Conservation (phyloP, 2,329 filamentous ascomycete genomes). For the Colletotrichum siamense region DNA sequence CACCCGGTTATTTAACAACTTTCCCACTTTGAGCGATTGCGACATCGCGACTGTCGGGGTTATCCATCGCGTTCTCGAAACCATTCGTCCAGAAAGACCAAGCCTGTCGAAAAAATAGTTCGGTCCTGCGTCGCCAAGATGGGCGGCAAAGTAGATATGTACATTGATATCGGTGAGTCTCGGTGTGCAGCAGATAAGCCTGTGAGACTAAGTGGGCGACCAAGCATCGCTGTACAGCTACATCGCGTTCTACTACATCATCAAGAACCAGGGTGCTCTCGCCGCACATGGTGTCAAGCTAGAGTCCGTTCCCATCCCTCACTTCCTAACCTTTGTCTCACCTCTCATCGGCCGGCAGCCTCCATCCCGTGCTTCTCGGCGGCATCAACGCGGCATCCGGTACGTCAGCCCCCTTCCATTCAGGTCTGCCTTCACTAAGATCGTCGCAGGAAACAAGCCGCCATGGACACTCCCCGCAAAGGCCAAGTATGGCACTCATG, state of each 20-base stretch:
- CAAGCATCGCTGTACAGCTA: constrained; percentile 71
- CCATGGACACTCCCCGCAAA: constrained; percentile 77
- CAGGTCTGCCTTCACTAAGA: neutral
- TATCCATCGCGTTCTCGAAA: neutral
- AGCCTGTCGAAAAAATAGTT: neutral
- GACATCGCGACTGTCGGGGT: neutral
- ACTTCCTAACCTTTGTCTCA: neutral
- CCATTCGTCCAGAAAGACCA: neutral
- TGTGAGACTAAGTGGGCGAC: neutral
- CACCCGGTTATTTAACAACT: neutral
- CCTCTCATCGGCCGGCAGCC: constrained; percentile 43
- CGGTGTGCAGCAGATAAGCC: neutral
- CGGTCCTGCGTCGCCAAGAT: constrained; percentile 43
- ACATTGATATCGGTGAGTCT: constrained; percentile 68
- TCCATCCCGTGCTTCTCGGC: constrained; percentile 75
- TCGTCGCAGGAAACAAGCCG: constrained; percentile 68
- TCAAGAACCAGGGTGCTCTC: constrained; percentile 59
- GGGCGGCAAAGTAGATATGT: constrained; percentile 68
- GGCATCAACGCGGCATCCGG: constrained; percentile 67
- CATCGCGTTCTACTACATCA: constrained; percentile 61
- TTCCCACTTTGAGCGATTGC: neutral
- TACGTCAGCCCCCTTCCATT: constrained; percentile 30
- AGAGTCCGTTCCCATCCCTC: constrained; percentile 56
- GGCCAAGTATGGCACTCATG: constrained; percentile 57
- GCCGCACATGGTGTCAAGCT: constrained; percentile 65